These are phyloP conservation scores for Lactarius hengduanensis DNA, from an alignment of 768 basidiomycete species.

Conservation along the genomic window DNA sequence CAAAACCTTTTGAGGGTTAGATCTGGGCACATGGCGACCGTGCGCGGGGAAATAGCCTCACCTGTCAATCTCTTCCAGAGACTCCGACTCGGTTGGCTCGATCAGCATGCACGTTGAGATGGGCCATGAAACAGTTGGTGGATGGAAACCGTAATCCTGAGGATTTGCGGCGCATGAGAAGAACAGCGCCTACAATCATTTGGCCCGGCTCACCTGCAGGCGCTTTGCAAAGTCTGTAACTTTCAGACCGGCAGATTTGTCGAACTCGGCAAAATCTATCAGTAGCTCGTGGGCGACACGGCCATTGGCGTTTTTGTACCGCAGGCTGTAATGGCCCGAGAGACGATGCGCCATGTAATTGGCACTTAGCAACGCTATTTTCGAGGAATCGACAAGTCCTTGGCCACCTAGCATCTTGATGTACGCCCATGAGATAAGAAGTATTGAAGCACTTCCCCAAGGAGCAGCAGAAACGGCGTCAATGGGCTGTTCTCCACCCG, in stretches of 20 bases:
- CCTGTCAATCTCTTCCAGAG: slow-evolving; percentile 89
- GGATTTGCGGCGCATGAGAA: neutral
- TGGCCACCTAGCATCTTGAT: slow-evolving; percentile 99
- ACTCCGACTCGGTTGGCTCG: slow-evolving; percentile 96
- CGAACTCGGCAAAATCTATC: slow-evolving; percentile 94
- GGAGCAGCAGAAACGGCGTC: slow-evolving; percentile 89
- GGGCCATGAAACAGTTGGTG: slow-evolving; percentile 98
- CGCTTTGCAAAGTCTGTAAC: slow-evolving; percentile 97
- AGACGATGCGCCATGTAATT: slow-evolving; percentile 96
- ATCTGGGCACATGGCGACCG: neutral
- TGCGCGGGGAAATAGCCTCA: slow-evolving; percentile 35
- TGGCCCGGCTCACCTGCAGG: slow-evolving; percentile 59
- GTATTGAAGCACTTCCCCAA: slow-evolving; percentile 92
- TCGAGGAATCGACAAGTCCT: slow-evolving; percentile 83
- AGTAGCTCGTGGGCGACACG: slow-evolving; percentile 95
- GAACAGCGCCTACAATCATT: slow-evolving; percentile 6
- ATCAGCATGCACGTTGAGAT: slow-evolving; percentile 97
- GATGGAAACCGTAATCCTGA: slow-evolving; percentile 91
- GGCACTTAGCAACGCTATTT: slow-evolving; percentile 87
- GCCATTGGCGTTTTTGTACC: slow-evolving; percentile 87
- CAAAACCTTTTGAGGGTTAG: slow-evolving; percentile 64
- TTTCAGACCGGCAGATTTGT: slow-evolving; percentile 84
- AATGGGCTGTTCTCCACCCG: slow-evolving; percentile 70
- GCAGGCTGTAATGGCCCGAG: slow-evolving; percentile 76
- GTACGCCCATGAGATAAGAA: slow-evolving; percentile 97